Base-by-base conservation (phyloP, 2,329 filamentous ascomycete species). In the Pseudocercospora pini-densiflorae region DNA sequence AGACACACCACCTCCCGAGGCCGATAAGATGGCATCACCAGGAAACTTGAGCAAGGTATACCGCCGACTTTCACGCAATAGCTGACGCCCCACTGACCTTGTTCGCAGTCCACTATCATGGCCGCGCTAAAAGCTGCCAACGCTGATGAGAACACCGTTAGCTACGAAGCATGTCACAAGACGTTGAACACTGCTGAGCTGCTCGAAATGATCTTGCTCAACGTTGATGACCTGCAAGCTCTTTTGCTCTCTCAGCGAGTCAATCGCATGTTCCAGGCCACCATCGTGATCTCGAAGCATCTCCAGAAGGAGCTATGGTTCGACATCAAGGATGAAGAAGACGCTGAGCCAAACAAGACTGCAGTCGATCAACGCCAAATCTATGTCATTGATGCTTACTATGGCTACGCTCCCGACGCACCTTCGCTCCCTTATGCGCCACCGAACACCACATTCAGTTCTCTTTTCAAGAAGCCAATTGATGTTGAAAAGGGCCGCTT, bases 241-340 rank as follows among this genome's bases (percentile, higher is more conserved):
- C 21, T 54, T 16, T 29, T 54, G 23, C 49, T 16, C 36, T 86
- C 49, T 24, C 49, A 54, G 27, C 49, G 49, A 27, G 49, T 54
- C 49, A 43, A 43, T 43, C 40, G 40, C 14, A 43, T 43, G 40
- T 43, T 43, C n/a, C 40, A 43, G 40, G 40, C 40, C 7, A 19
- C 40, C 2, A 43, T 43, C 40, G 40, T 16, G 19, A 43, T 16
- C 40, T 43, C 40, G 40, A 43, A 43, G 40, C 40, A 43, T 43
- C 40, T 43, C 16, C 40, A 43, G n/a, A 19, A 43, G 40, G 12
- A 43, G 40, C n/a, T 43, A n/a, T 43, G 40, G 40, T 19, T 43
- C 16, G 40, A 43, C 14, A 3, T 19, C 40, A 43, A 43, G 40
- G 40, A 43, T 19, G 40, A 43, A 16, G 40, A 43, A 43, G 40